phyloP scores from a whole-genome alignment of 805 yeast genomes.

The Metschnikowia chrysomelidarum region DNA sequence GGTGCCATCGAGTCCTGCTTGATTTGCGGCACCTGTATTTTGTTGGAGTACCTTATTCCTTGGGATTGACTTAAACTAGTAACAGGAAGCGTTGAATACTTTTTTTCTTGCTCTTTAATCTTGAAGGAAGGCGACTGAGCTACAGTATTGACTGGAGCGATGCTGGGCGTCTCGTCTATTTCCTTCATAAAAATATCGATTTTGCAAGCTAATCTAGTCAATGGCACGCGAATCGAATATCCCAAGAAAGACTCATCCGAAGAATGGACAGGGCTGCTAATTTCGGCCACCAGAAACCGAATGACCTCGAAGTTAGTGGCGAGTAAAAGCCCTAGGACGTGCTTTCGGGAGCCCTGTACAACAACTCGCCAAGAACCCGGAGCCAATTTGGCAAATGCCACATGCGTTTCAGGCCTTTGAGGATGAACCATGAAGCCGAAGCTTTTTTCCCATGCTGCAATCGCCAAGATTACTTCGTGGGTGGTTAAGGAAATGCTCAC shows the following conservation, averaged over 20 bases:
- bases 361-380: conserved; percentile 11
- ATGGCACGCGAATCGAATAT: conserved; percentile 9
- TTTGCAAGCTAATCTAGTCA: conserved; percentile 8
- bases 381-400: conserved; percentile 7
- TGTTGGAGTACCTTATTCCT: too few relatives aligned
- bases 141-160: too few relatives aligned
- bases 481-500: conserved; percentile 8
- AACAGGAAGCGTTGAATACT: too few relatives aligned
- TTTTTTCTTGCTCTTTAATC: too few relatives aligned
- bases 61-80: too few relatives aligned
- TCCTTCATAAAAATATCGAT: conserved; percentile 8
- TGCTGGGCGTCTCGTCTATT: not conserved
- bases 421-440: conserved; percentile 8
- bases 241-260: conserved; percentile 8
- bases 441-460: conserved; percentile 8
- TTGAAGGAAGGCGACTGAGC: too few relatives aligned
- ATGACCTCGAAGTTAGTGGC: conserved; percentile 6
- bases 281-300: conserved; percentile 7
- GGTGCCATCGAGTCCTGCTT: too few relatives aligned
- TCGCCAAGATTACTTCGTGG: conserved; percentile 7
- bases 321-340: conserved; percentile 8
- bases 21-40: too few relatives aligned
- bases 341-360: conserved; percentile 8
- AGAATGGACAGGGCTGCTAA: not conserved
- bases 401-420: conserved; percentile 7